phyloP scores from a whole-genome alignment of 371 early-diverging fungal species.

The Saksenaea oblongispora region DNA sequence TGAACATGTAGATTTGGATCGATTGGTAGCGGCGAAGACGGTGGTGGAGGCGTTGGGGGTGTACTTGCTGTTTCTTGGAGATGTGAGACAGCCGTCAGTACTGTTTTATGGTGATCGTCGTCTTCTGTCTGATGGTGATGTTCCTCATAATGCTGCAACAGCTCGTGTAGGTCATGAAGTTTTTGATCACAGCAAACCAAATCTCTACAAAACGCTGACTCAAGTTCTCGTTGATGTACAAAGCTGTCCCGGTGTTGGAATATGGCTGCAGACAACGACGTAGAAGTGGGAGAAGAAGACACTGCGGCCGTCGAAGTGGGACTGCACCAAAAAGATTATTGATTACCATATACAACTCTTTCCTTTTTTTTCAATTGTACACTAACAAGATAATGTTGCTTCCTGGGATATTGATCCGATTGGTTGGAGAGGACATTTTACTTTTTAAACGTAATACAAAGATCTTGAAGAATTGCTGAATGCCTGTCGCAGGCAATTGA shows the following conservation, averaged over 20 bases:
- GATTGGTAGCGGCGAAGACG: slow-evolving; percentile 14
- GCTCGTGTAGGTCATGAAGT: slow-evolving; percentile 84
- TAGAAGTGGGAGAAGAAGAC: neutral
- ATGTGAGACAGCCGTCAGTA: slow-evolving; percentile 29
- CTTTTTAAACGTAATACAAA: neutral
- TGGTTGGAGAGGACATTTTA: neutral
- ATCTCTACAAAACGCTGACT: slow-evolving; percentile 87
- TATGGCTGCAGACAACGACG: neutral
- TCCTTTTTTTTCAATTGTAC: neutral
- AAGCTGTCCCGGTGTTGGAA: slow-evolving; percentile 68
- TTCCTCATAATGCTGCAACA: slow-evolving; percentile 93
- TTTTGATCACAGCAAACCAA: slow-evolving; percentile 88
- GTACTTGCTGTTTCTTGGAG: slow-evolving; percentile 14
- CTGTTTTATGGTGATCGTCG: slow-evolving; percentile 54
- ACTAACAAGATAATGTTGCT: neutral
- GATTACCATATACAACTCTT: neutral
- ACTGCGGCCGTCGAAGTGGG: neutral
- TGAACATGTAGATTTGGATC: slow-evolving; percentile 4
- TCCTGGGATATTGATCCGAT: slow-evolving; percentile 2
- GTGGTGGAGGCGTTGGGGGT: neutral
- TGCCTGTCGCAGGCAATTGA: neutral
- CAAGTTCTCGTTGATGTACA: slow-evolving; percentile 72
- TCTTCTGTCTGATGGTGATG: slow-evolving; percentile 83
- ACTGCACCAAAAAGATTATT: neutral
- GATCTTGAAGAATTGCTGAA: neutral